Percentiles rank a stretch among this genome's conserved stretches.
Conservation (phyloP, 805 yeast species). For the Yamadazyma endophytica region DNA sequence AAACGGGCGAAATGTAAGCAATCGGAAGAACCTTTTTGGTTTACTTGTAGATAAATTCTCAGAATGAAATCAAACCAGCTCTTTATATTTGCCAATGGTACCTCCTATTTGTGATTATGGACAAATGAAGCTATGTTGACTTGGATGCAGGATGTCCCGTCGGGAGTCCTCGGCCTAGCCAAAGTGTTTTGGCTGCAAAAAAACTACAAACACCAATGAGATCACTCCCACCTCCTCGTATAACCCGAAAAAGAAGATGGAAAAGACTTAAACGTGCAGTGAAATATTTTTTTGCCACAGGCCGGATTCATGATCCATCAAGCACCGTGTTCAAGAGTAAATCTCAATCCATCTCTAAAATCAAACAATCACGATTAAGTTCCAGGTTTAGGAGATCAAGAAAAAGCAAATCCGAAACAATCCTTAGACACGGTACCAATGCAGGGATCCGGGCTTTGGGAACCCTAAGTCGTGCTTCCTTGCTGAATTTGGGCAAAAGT, state of each 20-base stretch:
- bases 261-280: slow-evolving; percentile 25
- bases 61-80: no score
- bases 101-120: not conserved
- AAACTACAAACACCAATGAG: slow-evolving; percentile 23
- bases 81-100: no score
- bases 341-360: slow-evolving; percentile 19
- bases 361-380: slow-evolving; percentile 20
- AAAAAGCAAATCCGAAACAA: slow-evolving; percentile 10
- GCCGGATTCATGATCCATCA: slow-evolving; percentile 22
- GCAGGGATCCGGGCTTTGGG: slow-evolving; percentile 17
- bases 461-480: no score
- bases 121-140: not conserved
- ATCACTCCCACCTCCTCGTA: slow-evolving; percentile 33
- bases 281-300: slow-evolving; percentile 22
- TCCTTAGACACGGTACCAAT: slow-evolving; percentile 15
- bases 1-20: no score
- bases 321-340: slow-evolving; percentile 9
- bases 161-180: no score
- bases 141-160: no score
- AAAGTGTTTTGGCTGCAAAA: slow-evolving; percentile 2
- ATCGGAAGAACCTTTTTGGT: no score
- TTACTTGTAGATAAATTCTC: no score
- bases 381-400: slow-evolving; percentile 14
- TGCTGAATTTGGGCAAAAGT: no score
- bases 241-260: slow-evolving; percentile 29